phyloP scores from a whole-genome alignment of 768 basidiomycete genomes.

The Lyophyllum atratum region DNA sequence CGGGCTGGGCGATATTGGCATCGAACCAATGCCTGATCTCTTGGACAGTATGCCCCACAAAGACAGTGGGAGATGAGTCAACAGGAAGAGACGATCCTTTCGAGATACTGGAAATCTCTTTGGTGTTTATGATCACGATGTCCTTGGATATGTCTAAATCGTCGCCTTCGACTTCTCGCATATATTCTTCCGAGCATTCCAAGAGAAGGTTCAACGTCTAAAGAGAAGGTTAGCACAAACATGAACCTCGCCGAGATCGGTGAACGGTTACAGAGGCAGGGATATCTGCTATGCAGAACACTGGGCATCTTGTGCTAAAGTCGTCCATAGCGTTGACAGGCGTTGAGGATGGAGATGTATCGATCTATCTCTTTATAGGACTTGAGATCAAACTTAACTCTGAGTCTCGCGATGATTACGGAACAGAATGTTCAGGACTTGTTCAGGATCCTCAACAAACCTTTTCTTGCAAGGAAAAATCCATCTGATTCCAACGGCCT shows the following conservation, averaged over 20 bases:
- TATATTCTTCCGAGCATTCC: no score
- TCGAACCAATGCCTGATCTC: background rate
- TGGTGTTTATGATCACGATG: background rate
- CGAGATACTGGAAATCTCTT: background rate
- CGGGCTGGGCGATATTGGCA: background rate
- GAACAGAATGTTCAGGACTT: no score
- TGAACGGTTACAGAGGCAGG: background rate
- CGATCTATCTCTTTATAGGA: no score
- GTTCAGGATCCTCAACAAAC: no score
- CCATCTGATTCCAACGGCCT: no score
- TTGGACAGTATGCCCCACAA: background rate
- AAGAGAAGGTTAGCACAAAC: no score
- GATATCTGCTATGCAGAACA: slow-evolving; percentile 1
- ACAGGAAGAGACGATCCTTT: background rate
- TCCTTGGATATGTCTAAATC: background rate
- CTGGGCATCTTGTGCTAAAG: background rate
- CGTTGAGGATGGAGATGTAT: background rate
- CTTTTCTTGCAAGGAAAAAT: no score
- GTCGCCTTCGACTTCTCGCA: background rate
- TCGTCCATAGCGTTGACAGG: background rate
- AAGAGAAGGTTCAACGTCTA: no score
- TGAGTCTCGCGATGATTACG: no score
- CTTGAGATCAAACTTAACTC: no score
- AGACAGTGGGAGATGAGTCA: no score
- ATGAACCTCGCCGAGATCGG: background rate